Evolutionary conservation across 805 yeast species (phyloP).

Genomic region (Priceomyces melissophilus): DNA sequence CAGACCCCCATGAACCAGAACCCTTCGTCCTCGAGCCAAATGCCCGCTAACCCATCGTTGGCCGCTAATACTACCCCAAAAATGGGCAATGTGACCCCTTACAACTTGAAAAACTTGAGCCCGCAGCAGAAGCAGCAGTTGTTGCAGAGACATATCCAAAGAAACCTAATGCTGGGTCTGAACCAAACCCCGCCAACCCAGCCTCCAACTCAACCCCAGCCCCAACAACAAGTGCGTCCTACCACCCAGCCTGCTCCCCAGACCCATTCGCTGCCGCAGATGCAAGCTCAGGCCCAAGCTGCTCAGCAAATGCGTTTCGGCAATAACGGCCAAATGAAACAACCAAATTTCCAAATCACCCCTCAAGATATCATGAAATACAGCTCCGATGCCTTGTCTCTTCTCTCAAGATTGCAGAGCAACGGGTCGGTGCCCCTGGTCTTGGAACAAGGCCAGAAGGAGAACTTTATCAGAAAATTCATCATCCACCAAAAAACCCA

Average conservation of each 20-base stretch:
- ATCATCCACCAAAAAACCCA: constrained; percentile 36
- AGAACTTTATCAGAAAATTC: constrained; percentile 35
- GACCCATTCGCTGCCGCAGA: constrained; percentile 19
- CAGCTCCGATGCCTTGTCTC: constrained; percentile 38
- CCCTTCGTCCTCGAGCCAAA: constrained; percentile 10
- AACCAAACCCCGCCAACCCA: constrained; percentile 20
- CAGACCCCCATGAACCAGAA: constrained; percentile 13
- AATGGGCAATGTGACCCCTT: constrained; percentile 12
- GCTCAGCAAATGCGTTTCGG: constrained; percentile 19
- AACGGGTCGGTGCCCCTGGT: constrained; percentile 31
- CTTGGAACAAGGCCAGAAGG: constrained; percentile 36
- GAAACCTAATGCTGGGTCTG: constrained; percentile 13
- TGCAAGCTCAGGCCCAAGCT: constrained; percentile 24
- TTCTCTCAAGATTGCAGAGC: constrained; percentile 33
- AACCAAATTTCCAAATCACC: constrained; percentile 31
- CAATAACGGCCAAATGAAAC: constrained; percentile 11
- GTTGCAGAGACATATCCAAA: constrained; percentile 33
- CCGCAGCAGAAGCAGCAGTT: constrained; percentile 40
- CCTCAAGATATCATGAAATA: constrained; percentile 39
- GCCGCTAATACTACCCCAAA: constrained; percentile 11
- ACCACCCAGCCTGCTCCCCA: constrained; percentile 25
- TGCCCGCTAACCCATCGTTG: constrained; percentile 3
- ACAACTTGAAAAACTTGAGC: constrained; percentile 21
- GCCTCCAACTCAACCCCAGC: constrained; percentile 11
- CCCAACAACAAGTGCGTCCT: constrained; percentile 13